A percentile compares a stretch with the other conserved stretches of the same genome.
phyloP scores from a whole-genome alignment of 208 protist species.

The Trypanosoma cruzi region DNA sequence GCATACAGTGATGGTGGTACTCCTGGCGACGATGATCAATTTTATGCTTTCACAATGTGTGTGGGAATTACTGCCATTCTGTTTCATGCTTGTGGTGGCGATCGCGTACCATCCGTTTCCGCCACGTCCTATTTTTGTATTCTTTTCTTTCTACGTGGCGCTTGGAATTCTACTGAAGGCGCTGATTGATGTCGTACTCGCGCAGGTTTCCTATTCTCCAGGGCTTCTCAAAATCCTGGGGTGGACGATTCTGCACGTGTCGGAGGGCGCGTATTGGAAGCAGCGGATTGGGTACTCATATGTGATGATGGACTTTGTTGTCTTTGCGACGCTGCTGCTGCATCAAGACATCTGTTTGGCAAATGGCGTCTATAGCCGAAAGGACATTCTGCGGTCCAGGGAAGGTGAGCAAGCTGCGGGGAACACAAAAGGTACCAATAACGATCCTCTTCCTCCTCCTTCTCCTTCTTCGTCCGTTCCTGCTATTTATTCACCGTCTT shows the following conservation, averaged over 20 bases:
- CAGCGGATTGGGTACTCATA: constrained; percentile 24
- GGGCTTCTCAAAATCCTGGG: constrained; percentile 19
- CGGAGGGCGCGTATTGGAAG: constrained; percentile 6
- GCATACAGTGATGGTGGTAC: constrained; percentile 38
- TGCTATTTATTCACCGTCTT: background rate
- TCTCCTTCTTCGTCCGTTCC: background rate
- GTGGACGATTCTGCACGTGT: constrained; percentile 32
- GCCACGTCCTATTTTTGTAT: constrained; percentile 36
- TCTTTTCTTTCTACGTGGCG: constrained; percentile 35
- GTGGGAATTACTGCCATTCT: constrained; percentile 51
- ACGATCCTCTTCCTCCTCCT: background rate
- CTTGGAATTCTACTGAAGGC: constrained; percentile 50
- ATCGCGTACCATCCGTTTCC: constrained; percentile 51
- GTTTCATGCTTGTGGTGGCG: constrained; percentile 45
- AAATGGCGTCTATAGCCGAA: constrained; percentile 39
- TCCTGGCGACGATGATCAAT: constrained; percentile 36
- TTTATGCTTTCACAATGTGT: constrained; percentile 46
- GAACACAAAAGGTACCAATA: background rate
- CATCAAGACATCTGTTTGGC: constrained; percentile 38
- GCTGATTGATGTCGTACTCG: constrained; percentile 22
- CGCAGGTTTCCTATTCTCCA: constrained; percentile 20
- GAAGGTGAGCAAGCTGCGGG: background rate
- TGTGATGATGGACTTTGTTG: constrained; percentile 39
- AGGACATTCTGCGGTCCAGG: constrained; percentile 27
- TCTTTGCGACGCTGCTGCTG: constrained; percentile 31